These are phyloP conservation scores for Phytophthora sojae DNA, from an alignment of 352 stramenopile genomes.

Conservation along the genomic window DNA sequence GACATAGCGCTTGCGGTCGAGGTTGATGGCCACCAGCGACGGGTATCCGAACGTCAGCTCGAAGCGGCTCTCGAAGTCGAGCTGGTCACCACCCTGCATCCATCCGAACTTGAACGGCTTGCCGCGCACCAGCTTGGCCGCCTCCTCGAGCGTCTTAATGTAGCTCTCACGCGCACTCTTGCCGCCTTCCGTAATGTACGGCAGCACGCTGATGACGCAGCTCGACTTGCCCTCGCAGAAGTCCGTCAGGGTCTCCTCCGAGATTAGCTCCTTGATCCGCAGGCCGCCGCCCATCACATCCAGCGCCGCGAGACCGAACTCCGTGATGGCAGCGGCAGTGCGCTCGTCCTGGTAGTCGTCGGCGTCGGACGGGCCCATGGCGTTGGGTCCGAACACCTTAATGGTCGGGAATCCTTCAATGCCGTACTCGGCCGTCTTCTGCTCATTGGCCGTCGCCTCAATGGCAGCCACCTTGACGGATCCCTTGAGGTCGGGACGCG, in stretches of 20 bases:
- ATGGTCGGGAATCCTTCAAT: conserved; percentile 96
- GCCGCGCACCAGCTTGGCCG: conserved; percentile 86
- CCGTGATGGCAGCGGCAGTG: conserved; percentile 82
- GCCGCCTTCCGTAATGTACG: conserved; percentile 90
- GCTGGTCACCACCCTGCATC: conserved; percentile 91
- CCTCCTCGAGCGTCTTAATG: conserved; percentile 80
- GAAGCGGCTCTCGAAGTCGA: conserved; percentile 83
- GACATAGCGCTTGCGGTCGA: conserved; percentile 87
- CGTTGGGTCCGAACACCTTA: conserved; percentile 92
- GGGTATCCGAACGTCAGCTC: conserved; percentile 93
- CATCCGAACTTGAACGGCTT: conserved; percentile 94
- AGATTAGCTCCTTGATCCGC: conserved; percentile 86
- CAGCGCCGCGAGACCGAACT: conserved; percentile 77
- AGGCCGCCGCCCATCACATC: conserved; percentile 77
- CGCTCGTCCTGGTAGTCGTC: conserved; percentile 91
- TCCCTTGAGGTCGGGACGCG: conserved; percentile 86
- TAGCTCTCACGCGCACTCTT: conserved; percentile 87
- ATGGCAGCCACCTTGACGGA: conserved; percentile 93
- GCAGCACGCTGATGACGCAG: conserved; percentile 90
- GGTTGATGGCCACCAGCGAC: conserved; percentile 88
- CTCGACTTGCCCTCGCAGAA: conserved; percentile 90
- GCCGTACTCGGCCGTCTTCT: conserved; percentile 86
- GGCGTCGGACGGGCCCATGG: conserved; percentile 60
- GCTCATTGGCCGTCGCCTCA: conserved; percentile 93
- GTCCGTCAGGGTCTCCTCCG: conserved; percentile 67